These are phyloP conservation scores for Talaromyces sp. DNA, from an alignment of 2,329 filamentous ascomycete species.

Conservation along the genomic window DNA sequence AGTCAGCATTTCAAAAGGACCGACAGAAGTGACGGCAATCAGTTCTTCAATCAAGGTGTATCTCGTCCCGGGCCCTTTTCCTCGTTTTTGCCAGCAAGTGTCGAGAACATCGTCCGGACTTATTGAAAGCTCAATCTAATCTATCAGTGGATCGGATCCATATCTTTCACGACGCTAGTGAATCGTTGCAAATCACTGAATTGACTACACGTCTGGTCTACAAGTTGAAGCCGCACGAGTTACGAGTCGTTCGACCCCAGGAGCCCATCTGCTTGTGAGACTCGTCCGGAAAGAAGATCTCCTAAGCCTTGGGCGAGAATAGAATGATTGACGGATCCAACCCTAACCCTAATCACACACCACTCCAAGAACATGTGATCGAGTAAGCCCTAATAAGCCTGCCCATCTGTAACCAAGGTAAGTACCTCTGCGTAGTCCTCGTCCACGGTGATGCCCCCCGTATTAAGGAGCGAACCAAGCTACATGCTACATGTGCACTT, in stretches of 20 bases:
- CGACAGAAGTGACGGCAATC: too few species aligned
- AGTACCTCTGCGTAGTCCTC: neutral
- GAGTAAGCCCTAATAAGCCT: neutral
- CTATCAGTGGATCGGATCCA: neutral
- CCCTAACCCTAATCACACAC: neutral
- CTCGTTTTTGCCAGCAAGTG: neutral
- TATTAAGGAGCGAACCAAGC: neutral
- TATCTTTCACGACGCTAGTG: neutral
- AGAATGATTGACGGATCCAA: neutral
- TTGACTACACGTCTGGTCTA: neutral
- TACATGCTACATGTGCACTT: neutral
- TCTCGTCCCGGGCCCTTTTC: neutral
- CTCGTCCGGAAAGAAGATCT: neutral
- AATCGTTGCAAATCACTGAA: neutral
- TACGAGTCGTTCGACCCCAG: neutral
- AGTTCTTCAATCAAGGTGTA: neutral
- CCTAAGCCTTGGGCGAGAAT: neutral
- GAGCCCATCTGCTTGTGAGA: neutral
- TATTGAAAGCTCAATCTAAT: neutral
- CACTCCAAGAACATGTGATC: neutral
- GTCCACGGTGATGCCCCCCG: neutral
- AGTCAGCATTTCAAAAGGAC: neutral
- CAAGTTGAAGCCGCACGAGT: neutral
- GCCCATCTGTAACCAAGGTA: neutral
- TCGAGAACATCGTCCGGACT: too few species aligned